These are phyloP conservation scores for Globisporangium viniferum DNA, from an alignment of 352 stramenopile species.

Conservation along the genomic window DNA sequence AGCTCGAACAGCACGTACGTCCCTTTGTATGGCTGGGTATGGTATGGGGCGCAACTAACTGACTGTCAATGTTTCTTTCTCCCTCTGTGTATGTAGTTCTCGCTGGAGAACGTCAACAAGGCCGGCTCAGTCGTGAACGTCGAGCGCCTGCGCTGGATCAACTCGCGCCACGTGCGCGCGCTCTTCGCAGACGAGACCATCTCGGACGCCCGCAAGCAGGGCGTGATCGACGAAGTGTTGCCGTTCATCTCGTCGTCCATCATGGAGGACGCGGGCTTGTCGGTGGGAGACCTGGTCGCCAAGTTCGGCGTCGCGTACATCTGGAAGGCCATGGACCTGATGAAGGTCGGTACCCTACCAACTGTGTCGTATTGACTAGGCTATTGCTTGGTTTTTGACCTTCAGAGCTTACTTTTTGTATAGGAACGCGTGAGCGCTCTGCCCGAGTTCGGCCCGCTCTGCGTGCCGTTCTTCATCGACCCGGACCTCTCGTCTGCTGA, in stretches of 20 bases:
- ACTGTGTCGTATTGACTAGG: not conserved
- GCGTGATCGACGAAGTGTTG: constrained; percentile 60
- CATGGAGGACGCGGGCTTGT: not conserved
- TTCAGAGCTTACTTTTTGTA: not conserved
- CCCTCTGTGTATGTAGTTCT: constrained; percentile 42
- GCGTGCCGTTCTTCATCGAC: constrained; percentile 62
- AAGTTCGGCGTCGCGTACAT: constrained; percentile 68
- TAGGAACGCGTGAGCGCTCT: constrained; percentile 78
- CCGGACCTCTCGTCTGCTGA: constrained; percentile 54
- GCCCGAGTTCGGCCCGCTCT: constrained; percentile 77
- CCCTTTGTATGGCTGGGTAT: not conserved
- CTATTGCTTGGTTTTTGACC: not conserved
- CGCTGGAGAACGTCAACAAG: constrained; percentile 86
- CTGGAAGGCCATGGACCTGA: constrained; percentile 72
- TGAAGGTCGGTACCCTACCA: constrained; percentile 52
- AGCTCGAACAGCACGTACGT: constrained; percentile 75
- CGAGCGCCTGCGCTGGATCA: constrained; percentile 87
- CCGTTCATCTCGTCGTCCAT: constrained; percentile 58
- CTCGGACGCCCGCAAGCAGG: constrained; percentile 34
- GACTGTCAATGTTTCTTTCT: not conserved
- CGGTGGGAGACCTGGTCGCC: constrained; percentile 29
- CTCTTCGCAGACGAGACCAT: constrained; percentile 59
- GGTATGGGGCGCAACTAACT: not conserved
- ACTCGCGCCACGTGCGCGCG: constrained; percentile 80
- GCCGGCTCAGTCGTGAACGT: constrained; percentile 86